Percentiles rank a stretch among this genome's conserved stretches.
These are phyloP conservation scores for Rhodosporidiobolus sp. DNA, from an alignment of 768 basidiomycete genomes.

Conservation along the genomic window DNA sequence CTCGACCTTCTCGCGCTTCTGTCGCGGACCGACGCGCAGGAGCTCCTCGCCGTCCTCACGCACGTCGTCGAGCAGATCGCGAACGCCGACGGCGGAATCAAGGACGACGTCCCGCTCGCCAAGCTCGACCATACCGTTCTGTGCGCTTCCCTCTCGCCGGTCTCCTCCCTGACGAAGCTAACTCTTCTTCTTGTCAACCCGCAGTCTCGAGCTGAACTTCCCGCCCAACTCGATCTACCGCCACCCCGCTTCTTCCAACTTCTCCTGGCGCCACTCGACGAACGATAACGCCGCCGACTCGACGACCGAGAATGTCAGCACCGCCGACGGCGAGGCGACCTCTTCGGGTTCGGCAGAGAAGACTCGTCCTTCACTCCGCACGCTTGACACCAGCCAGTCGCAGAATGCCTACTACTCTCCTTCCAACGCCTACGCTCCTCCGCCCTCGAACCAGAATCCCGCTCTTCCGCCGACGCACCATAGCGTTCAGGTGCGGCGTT, in stretches of 20 bases:
- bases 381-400: background rate
- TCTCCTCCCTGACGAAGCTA: no score
- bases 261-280: background rate
- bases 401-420: background rate
- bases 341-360: background rate
- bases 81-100: background rate
- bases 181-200: no score
- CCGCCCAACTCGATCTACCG: conserved; percentile 1
- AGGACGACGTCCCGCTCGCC: background rate
- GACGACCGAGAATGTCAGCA: background rate
- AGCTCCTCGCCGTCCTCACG: conserved; percentile 13
- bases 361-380: no score
- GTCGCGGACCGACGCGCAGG: conserved; percentile 3
- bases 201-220: conserved; percentile 8
- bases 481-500: background rate
- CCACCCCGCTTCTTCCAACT: conserved; percentile 2
- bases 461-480: background rate
- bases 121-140: conserved; percentile 15
- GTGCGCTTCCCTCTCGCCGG: no score
- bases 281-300: background rate
- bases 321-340: no score
- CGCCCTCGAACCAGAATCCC: conserved; percentile 2
- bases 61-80: conserved; percentile 1
- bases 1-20: conserved; percentile 4
- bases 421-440: background rate